phyloP scores from a whole-genome alignment of 371 early-diverging fungal species.

The Saksenaea vasiformis region DNA sequence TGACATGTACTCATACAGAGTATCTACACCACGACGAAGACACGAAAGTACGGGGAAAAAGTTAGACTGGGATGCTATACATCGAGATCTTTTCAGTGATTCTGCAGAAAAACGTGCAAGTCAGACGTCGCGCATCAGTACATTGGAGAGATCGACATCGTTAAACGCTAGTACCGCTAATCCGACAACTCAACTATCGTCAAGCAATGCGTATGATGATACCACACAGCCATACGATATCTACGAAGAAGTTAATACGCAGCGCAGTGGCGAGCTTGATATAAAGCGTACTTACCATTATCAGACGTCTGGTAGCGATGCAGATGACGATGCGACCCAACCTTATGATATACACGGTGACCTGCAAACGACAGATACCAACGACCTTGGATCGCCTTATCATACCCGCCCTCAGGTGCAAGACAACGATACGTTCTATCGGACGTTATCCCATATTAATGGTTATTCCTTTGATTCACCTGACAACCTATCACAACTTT shows the following conservation, averaged over 20 bases:
- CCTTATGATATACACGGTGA: not conserved
- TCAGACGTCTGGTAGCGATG: not conserved
- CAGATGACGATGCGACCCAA: not conserved
- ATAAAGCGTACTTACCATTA: not conserved
- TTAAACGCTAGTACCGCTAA: too few relatives aligned
- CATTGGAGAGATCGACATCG: not conserved
- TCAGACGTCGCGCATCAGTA: not conserved
- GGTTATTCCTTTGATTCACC: not conserved
- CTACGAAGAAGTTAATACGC: not conserved
- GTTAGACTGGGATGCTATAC: not conserved
- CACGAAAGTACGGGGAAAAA: not conserved
- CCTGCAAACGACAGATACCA: not conserved
- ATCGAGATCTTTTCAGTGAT: not conserved
- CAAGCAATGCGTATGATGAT: not conserved
- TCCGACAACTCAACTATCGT: not conserved
- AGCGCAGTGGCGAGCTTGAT: not conserved
- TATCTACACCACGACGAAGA: not conserved
- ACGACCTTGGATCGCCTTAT: not conserved
- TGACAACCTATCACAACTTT: not conserved
- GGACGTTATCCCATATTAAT: not conserved
- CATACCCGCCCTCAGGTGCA: not conserved
- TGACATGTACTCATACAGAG: conserved; percentile 1
- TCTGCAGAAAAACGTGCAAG: not conserved
- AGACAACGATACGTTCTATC: not conserved
- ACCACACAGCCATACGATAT: not conserved